Evolutionary conservation across 352 stramenopile genomes (phyloP), one percentile per base, ranked within the genome.

Genomic region (Plasmopara muralis): DNA sequence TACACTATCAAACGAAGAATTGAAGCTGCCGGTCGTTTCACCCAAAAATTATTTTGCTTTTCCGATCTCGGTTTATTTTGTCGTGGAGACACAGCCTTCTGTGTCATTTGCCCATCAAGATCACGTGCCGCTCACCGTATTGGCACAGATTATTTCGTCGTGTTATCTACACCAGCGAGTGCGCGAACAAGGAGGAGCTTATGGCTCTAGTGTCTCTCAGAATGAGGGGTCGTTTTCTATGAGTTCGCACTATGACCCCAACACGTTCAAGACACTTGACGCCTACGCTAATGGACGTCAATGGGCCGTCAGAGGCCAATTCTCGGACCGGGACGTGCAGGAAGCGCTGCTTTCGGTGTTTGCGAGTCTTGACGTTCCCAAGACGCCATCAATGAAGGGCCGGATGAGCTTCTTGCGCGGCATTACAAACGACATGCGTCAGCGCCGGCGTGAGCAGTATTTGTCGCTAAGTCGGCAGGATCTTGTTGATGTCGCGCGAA

Each of bases 201-300:
- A 93, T 61, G 83, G 83, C 47, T 83, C 72, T 38, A 70, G 68
- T 9, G 80, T 86, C 28, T 74, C 72, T 9, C 76, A 89, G 57
- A 78, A 74, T 31, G 83, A 93, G 61, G 83, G 83, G 12, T 72
- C 76, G n/a, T 86, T 93, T 55, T 72, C 76, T 30, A 70, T 93
- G 59, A 87, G 70, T 59, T 93, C 83, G 39, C 79, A 91, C 63
- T 93, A 89, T 62, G 83, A 93, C 46, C 83, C 83, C 8, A 88
- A 93, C 70, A 91, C 80, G 47, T 73, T 72, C 47, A 69, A 80
- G 64, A 93, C 83, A 47, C 68, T 93, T 14, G 68, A 85, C 5
- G 80, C 77, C 9, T 93, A 89, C 62, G 65, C 74, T 2, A 64
- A 77, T 29, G 76, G 80, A 14, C 62, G 72, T 35, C 28, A 47